Evolutionary conservation across 805 yeast genomes (phyloP), one percentile per base, ranked within the genome.

Genomic region (Brettanomyces bruxellensis): DNA sequence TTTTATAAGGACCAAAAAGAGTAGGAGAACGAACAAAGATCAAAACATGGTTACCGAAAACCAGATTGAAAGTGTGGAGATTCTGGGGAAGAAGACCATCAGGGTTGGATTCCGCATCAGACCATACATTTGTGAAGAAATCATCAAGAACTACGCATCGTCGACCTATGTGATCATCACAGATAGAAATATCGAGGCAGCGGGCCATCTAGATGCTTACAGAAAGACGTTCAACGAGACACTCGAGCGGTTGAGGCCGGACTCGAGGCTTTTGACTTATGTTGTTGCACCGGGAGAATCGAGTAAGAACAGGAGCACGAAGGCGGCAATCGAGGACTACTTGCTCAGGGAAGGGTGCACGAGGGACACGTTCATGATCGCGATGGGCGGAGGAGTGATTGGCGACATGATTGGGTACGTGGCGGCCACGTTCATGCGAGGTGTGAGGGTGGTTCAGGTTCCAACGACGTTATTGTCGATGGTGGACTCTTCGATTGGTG

Each of bases 371-470:
- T 87, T 93, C 25, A 81, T 93, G 47, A 68, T 93, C 42, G 99
- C 99, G 7, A 79, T 93, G 49, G 99, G 99, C 51, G 99, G 99
- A 54, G 99, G 99, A 56, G 95, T 93, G 45, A 91, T 93, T 65
- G 99, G 99, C 49, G 99, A 93, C 62, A 91, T 93, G 99, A 86
- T 91, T 54, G 99, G 99, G 4, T 93, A 80, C 62, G 98, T 93
- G 38, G 99, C 99, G n/a, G 91, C 99, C 32, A 93, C 99, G 2
- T 93, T 93, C 65, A 93, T 93, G 99, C 78, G 99, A 62, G 99
- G 99, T 47, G 95, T 93, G 7, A 76, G 96, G 51, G 88, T 89
- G 47, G 82, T 89, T 40, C 99, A 93, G 65, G 75, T 93, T 28
- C 99, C 99, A 47, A 93, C 99, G 5, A 86, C 96, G 34, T 68